Percentiles rank a stretch among this genome's conserved stretches.
Evolutionary conservation across 1,284 basidiomycete species (phyloP).

Genomic region (Fomitopsis schrenkii): DNA sequence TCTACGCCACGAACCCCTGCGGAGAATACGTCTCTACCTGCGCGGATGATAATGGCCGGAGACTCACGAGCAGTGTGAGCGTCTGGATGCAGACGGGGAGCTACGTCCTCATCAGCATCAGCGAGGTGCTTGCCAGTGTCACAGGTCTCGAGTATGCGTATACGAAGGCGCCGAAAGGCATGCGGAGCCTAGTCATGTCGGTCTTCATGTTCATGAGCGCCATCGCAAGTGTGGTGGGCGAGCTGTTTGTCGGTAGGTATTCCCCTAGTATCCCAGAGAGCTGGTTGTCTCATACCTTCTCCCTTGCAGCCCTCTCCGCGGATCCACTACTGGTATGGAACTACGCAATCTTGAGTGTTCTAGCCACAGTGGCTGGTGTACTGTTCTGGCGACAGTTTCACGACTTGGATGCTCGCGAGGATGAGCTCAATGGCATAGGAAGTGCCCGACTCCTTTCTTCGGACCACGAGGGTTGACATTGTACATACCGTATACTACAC

Average conservation of each 20-base stretch:
- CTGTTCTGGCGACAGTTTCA: slow-evolving; percentile 63
- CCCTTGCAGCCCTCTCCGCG: slow-evolving; percentile 27
- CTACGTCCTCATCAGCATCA: slow-evolving; percentile 30
- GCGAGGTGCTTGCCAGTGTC: slow-evolving; percentile 76
- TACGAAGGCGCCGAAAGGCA: slow-evolving; percentile 79
- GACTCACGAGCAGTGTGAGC: slow-evolving; percentile 54
- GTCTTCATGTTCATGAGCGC: slow-evolving; percentile 71
- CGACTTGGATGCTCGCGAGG: slow-evolving; percentile 59
- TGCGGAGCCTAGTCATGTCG: slow-evolving; percentile 76
- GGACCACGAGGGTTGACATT: not conserved
- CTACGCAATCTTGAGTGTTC: slow-evolving; percentile 36
- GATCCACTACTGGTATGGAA: slow-evolving; percentile 57
- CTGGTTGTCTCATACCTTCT: not conserved
- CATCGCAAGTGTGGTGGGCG: slow-evolving; percentile 56
- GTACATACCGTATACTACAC: not conserved
- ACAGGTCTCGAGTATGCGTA: slow-evolving; percentile 87
- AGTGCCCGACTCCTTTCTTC: slow-evolving; percentile 17
- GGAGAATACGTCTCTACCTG: slow-evolving; percentile 53
- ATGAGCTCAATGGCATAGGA: slow-evolving; percentile 49
- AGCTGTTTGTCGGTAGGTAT: slow-evolving; percentile 46
- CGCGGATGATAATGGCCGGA: slow-evolving; percentile 36
- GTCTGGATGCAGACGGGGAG: slow-evolving; percentile 76
- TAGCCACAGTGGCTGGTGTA: slow-evolving; percentile 36
- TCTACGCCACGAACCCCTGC: slow-evolving; percentile 75
- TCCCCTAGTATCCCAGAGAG: too few species aligned